Percentiles rank a stretch among this genome's conserved stretches.
These are phyloP conservation scores for Mariannaea sp. DNA, from an alignment of 2,329 filamentous ascomycete species.

Conservation along the genomic window DNA sequence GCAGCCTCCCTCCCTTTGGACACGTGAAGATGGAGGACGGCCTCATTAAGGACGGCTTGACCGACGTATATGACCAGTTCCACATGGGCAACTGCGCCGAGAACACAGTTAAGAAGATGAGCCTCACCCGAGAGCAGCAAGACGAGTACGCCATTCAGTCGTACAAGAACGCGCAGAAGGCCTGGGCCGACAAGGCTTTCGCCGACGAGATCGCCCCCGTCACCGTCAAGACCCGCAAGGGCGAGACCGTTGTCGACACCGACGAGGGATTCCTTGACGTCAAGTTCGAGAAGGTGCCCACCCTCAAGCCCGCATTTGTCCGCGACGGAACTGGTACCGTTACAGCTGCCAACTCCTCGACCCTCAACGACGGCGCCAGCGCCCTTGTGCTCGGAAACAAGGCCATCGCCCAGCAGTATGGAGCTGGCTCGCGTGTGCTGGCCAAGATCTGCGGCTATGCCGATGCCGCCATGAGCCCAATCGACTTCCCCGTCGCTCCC, in stretches of 20 bases:
- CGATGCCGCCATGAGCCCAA: slow-evolving; percentile 86
- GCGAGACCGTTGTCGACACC: slow-evolving; percentile 75
- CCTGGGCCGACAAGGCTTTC: slow-evolving; percentile 83
- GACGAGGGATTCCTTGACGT: slow-evolving; percentile 91
- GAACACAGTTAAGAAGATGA: slow-evolving; percentile 86
- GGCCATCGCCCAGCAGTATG: slow-evolving; percentile 80
- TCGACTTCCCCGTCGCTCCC: slow-evolving; percentile 94
- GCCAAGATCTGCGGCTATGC: slow-evolving; percentile 84
- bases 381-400: slow-evolving; percentile 85
- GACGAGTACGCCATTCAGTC: slow-evolving; percentile 89
- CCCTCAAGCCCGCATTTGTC: slow-evolving; percentile 89
- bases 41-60: slow-evolving; percentile 90
- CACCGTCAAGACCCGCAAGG: slow-evolving; percentile 82
- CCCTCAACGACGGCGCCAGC: slow-evolving; percentile 91
- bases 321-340: slow-evolving; percentile 85
- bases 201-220: slow-evolving; percentile 90
- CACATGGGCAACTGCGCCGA: slow-evolving; percentile 99
- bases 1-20: slow-evolving; percentile 81
- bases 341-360: slow-evolving; percentile 92
- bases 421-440: slow-evolving; percentile 77
- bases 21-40: slow-evolving; percentile 89
- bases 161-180: slow-evolving; percentile 86
- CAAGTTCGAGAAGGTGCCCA: slow-evolving; percentile 83
- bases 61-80: slow-evolving; percentile 94
- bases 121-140: slow-evolving; percentile 81